A percentile compares a stretch with the other conserved stretches of the same genome.
Conservation (phyloP, 2,329 filamentous ascomycete species). For the Aspergillus hiratsukae region DNA sequence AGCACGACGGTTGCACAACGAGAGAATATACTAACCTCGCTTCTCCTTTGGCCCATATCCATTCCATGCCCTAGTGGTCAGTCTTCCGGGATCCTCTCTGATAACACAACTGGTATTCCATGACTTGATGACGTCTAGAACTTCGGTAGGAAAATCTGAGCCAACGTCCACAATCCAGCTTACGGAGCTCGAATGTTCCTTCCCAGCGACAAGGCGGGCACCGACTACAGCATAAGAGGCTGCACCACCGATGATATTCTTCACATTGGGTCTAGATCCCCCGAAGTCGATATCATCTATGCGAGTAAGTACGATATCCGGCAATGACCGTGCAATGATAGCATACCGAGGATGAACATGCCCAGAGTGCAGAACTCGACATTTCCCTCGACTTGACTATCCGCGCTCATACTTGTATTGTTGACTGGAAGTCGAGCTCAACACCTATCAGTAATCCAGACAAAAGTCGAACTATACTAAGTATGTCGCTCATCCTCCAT, state of each 20-base stretch:
- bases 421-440: neutral
- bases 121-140: slow-evolving; percentile 60
- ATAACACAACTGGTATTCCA: slow-evolving; percentile 75
- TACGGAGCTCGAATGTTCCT: slow-evolving; percentile 60
- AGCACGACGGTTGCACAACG: neutral
- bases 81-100: slow-evolving; percentile 59
- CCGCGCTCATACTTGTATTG: neutral
- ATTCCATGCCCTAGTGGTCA: slow-evolving; percentile 91
- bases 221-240: slow-evolving; percentile 84
- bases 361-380: slow-evolving; percentile 58
- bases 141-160: slow-evolving; percentile 70
- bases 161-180: slow-evolving; percentile 92
- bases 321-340: slow-evolving; percentile 3
- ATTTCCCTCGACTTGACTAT: slow-evolving; percentile 4
- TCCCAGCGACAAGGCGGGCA: slow-evolving; percentile 78
- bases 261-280: slow-evolving; percentile 63
- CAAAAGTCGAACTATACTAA: neutral
- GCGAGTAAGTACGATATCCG: slow-evolving; percentile 4
- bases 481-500: slow-evolving; percentile 5
- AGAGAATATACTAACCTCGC: slow-evolving; percentile 41
- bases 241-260: slow-evolving; percentile 79
- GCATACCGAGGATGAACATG: slow-evolving; percentile 60
- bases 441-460: neutral
- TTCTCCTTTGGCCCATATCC: slow-evolving; percentile 70
- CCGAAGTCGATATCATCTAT: slow-evolving; percentile 88